These are phyloP conservation scores for Alternaria viburni DNA, from an alignment of 2,329 filamentous ascomycete genomes.

Conservation along the genomic window DNA sequence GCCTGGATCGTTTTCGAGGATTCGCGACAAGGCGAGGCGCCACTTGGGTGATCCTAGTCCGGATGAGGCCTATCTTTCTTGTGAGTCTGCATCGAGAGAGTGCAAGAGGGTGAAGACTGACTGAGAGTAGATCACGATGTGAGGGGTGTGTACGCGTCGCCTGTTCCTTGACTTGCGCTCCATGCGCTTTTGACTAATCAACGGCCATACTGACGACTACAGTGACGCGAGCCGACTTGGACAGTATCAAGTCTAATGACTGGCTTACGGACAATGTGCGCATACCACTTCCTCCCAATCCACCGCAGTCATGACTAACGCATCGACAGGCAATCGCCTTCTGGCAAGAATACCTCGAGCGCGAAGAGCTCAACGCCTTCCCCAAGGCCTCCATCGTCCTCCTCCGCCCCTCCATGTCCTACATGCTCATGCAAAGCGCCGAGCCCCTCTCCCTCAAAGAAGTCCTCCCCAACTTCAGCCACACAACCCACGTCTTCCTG, in stretches of 20 bases:
- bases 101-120: slow-evolving; percentile 1
- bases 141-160: slow-evolving; percentile 60
- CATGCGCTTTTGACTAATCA: background rate
- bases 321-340: slow-evolving; percentile 83
- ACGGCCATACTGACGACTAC: slow-evolving; percentile 28
- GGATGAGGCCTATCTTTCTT: slow-evolving; percentile 73
- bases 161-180: slow-evolving; percentile 16
- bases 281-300: background rate
- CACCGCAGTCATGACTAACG: slow-evolving; percentile 3
- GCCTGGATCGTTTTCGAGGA: slow-evolving; percentile 29
- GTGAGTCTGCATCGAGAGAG: slow-evolving; percentile 56
- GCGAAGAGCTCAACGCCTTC: slow-evolving; percentile 80
- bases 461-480: slow-evolving; percentile 80
- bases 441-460: slow-evolving; percentile 64
- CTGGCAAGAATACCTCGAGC: slow-evolving; percentile 97
- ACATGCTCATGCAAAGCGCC: slow-evolving; percentile 80
- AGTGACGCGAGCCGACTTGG: slow-evolving; percentile 91
- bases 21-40: slow-evolving; percentile 33
- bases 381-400: slow-evolving; percentile 87
- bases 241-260: slow-evolving; percentile 79
- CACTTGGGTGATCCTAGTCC: slow-evolving; percentile 51
- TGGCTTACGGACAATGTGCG: slow-evolving; percentile 94
- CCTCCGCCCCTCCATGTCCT: slow-evolving; percentile 89
- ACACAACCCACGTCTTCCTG: slow-evolving; percentile 90
- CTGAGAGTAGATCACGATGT: slow-evolving; percentile 66